Percentiles rank a stretch among this genome's conserved stretches.
Evolutionary conservation across 805 yeast species (phyloP).

Genomic region (Candida tammaniensis): DNA sequence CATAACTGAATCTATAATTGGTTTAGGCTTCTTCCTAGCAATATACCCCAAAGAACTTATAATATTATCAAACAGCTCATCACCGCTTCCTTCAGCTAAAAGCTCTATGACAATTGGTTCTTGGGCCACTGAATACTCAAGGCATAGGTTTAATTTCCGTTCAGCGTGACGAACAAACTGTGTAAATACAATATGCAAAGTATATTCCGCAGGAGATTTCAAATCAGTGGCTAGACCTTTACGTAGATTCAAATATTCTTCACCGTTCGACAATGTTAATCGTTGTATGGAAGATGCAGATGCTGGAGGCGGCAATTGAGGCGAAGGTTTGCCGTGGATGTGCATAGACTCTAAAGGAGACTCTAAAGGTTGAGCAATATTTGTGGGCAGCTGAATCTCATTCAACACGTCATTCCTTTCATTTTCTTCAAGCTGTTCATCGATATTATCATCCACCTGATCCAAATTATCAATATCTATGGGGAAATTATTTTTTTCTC

Average conservation of each 20-base stretch:
- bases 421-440: slow-evolving; percentile 1
- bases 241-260: slow-evolving; percentile 31
- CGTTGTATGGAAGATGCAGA: slow-evolving; percentile 22
- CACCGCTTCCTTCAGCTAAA: slow-evolving; percentile 75
- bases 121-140: slow-evolving; percentile 58
- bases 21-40: slow-evolving; percentile 86
- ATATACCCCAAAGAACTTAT: slow-evolving; percentile 86
- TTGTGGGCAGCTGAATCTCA: neutral
- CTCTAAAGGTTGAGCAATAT: slow-evolving; percentile 8
- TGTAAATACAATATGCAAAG: slow-evolving; percentile 89
- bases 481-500: slow-evolving; percentile 9
- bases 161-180: slow-evolving; percentile 95
- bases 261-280: slow-evolving; percentile 29
- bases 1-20: slow-evolving; percentile 97
- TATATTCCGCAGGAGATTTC: slow-evolving; percentile 82
- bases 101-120: slow-evolving; percentile 81
- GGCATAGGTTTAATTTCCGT: slow-evolving; percentile 71
- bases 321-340: slow-evolving; percentile 27
- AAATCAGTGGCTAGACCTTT: slow-evolving; percentile 49
- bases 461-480: slow-evolving; percentile 2
- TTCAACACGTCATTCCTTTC: slow-evolving; percentile 4
- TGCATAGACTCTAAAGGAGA: slow-evolving; percentile 24
- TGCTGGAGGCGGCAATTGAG: slow-evolving; percentile 37
- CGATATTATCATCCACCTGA: slow-evolving; percentile 8
- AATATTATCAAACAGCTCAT: slow-evolving; percentile 81